phyloP scores from a whole-genome alignment of 352 stramenopile genomes.

The Phytophthora sp. region DNA sequence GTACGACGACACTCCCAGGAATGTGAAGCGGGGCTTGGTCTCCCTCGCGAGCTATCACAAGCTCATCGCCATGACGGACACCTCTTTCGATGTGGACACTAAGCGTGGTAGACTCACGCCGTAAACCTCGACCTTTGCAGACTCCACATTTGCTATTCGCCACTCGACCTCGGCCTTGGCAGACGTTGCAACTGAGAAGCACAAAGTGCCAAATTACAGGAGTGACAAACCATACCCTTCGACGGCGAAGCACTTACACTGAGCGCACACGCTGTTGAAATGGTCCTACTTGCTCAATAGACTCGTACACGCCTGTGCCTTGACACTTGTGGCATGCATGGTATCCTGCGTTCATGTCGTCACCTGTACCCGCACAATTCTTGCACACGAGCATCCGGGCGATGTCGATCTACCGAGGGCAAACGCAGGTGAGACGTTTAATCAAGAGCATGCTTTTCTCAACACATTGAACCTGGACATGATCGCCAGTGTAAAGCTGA shows the following conservation, averaged over 20 bases:
- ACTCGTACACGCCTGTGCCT: slow-evolving; percentile 36
- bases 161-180: slow-evolving; percentile 40
- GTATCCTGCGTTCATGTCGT: slow-evolving; percentile 42
- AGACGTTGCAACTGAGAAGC: slow-evolving; percentile 38
- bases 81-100: slow-evolving; percentile 34
- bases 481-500: slow-evolving; percentile 45
- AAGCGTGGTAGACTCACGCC: slow-evolving; percentile 27
- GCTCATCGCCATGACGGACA: slow-evolving; percentile 42
- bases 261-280: slow-evolving; percentile 51
- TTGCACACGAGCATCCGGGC: slow-evolving; percentile 38
- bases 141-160: slow-evolving; percentile 41
- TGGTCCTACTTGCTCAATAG: slow-evolving; percentile 39
- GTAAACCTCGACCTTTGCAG: slow-evolving; percentile 40
- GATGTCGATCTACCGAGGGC: slow-evolving; percentile 18
- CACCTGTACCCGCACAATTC: slow-evolving; percentile 45
- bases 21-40: not conserved
- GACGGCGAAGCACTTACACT: too few species aligned
- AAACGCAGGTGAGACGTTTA: too few species aligned
- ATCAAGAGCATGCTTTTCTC: too few species aligned
- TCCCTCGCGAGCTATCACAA: slow-evolving; percentile 18
- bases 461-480: slow-evolving; percentile 5
- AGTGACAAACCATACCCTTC: too few species aligned
- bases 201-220: too few species aligned
- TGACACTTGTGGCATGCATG: slow-evolving; percentile 49
- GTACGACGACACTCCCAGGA: slow-evolving; percentile 1